Percentiles rank a stretch among this genome's conserved stretches.
Conservation (phyloP, 495 filamentous ascomycete species). For the Penicillium simplicissimum region DNA sequence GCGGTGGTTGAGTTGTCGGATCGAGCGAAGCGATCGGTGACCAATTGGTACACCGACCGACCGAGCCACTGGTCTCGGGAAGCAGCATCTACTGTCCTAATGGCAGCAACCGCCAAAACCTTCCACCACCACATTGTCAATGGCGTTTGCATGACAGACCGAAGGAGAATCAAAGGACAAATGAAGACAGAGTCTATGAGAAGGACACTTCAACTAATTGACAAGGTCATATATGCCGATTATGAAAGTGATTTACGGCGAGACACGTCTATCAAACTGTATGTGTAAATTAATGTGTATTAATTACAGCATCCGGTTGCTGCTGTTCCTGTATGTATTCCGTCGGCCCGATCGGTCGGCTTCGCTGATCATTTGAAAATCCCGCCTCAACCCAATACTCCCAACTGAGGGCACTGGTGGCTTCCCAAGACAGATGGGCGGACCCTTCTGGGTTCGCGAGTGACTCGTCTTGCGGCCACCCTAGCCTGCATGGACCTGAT, state of each 20-base stretch:
- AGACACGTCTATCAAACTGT: neutral
- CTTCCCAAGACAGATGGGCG: neutral
- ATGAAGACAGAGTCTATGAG: neutral
- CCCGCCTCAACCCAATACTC: neutral
- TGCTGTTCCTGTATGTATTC: conserved; percentile 3
- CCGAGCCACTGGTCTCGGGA: conserved; percentile 20
- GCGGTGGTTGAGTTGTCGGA: conserved; percentile 49
- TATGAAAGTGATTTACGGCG: neutral
- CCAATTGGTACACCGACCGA: conserved; percentile 54
- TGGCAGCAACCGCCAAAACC: conserved; percentile 14
- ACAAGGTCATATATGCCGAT: neutral
- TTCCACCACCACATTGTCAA: conserved; percentile 16
- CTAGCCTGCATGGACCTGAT: neutral
- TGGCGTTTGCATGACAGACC: conserved; percentile 15
- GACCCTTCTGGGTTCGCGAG: neutral
- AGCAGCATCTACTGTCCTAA: conserved; percentile 16
- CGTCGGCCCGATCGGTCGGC: conserved; percentile 18
- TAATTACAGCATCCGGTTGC: neutral
- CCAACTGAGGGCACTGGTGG: neutral
- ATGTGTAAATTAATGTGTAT: neutral
- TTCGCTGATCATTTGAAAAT: neutral
- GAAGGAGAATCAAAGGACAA: conserved; percentile 3
- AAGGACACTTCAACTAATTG: neutral
- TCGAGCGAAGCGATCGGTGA: conserved; percentile 69
- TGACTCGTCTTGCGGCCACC: neutral